Evolutionary conservation across 257 asterid species (phyloP).

Genomic region (Penstemon barbatus): DNA sequence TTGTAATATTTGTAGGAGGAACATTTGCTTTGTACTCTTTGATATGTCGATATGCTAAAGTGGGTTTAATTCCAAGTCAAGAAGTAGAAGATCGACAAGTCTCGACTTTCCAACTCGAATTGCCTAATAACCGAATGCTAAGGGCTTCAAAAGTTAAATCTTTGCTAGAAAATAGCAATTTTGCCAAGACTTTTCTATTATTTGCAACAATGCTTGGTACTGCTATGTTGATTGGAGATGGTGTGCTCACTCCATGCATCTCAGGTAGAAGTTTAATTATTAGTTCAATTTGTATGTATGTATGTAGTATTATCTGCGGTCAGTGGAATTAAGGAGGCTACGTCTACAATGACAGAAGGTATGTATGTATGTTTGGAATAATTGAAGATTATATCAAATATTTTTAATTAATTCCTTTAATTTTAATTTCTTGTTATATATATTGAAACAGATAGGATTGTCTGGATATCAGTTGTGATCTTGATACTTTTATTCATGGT

Average conservation of each 20-base stretch:
- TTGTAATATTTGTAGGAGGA: conserved; percentile 47
- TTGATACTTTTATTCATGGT: conserved; percentile 42
- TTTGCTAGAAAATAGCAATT: conserved; percentile 41
- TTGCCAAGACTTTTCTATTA: conserved; percentile 38
- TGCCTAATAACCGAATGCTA: conserved; percentile 30
- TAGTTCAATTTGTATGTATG: no score
- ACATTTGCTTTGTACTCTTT: conserved; percentile 74
- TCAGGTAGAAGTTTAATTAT: conserved; percentile 45
- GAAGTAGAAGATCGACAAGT: conserved; percentile 51
- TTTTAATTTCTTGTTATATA: background rate
- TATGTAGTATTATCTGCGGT: conserved; percentile 61
- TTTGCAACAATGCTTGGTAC: conserved; percentile 71
- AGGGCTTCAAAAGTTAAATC: conserved; percentile 43
- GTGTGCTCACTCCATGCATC: conserved; percentile 72
- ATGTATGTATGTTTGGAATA: background rate
- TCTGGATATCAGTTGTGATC: conserved; percentile 52
- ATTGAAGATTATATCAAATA: no score
- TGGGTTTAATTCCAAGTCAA: conserved; percentile 51
- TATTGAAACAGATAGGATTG: conserved; percentile 36
- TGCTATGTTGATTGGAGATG: conserved; percentile 89
- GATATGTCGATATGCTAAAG: conserved; percentile 62
- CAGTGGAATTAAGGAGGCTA: conserved; percentile 51
- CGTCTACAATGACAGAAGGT: conserved; percentile 42
- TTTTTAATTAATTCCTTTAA: background rate
- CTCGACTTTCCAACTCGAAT: conserved; percentile 44